phyloP scores from a whole-genome alignment of 179 eudicot genomes.

The Silene noctiflora region DNA sequence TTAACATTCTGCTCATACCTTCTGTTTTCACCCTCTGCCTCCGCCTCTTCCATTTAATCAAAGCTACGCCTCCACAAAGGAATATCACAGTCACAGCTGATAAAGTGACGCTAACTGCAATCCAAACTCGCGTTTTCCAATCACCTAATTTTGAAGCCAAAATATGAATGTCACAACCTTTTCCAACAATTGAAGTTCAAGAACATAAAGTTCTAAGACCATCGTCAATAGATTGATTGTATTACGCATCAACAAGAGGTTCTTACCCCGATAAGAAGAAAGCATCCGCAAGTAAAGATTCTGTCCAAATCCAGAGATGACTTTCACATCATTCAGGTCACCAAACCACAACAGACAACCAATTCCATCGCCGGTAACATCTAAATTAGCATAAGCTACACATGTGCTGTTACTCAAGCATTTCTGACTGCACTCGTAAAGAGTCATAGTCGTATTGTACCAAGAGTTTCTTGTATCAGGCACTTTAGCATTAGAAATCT shows the following conservation, averaged over 20 bases:
- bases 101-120: slow-evolving; percentile 7
- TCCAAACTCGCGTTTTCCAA: slow-evolving; percentile 13
- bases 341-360: slow-evolving; percentile 25
- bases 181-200: too few relatives aligned
- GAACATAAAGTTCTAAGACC: too few relatives aligned
- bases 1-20: background rate
- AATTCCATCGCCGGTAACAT: slow-evolving; percentile 2
- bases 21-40: background rate
- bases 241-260: background rate
- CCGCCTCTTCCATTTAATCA: background rate
- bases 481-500: slow-evolving; percentile 16
- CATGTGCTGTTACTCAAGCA: slow-evolving; percentile 20
- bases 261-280: slow-evolving; percentile 19
- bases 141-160: background rate
- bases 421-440: slow-evolving; percentile 12
- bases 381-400: slow-evolving; percentile 25
- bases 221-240: too few relatives aligned
- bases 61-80: slow-evolving; percentile 4
- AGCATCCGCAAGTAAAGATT: background rate
- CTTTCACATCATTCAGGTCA: slow-evolving; percentile 12
- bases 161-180: background rate
- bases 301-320: slow-evolving; percentile 14
- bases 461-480: slow-evolving; percentile 19
- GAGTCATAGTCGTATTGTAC: slow-evolving; percentile 21
- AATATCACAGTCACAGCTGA: background rate